phyloP scores from a whole-genome alignment of 192 early-diverging fungal species.

The Neocallimastix lanati region DNA sequence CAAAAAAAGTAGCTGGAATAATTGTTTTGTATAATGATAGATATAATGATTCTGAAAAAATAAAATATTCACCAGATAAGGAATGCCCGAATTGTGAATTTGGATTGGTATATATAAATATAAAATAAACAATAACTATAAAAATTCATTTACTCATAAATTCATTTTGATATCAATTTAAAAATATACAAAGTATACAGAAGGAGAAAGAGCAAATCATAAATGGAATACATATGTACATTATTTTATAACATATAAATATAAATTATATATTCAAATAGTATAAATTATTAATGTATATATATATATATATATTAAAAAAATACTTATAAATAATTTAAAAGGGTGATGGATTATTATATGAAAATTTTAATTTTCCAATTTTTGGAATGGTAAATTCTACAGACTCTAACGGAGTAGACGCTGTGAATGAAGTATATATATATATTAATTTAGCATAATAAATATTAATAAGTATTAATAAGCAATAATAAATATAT shows the following conservation, averaged over 20 bases:
- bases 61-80: slow-evolving; percentile 28
- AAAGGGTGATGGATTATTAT: slow-evolving; percentile 39
- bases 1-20: slow-evolving; percentile 34
- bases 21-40: slow-evolving; percentile 23
- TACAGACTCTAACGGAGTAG: no score
- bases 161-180: no score
- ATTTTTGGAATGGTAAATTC: slow-evolving; percentile 20
- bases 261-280: no score
- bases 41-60: slow-evolving; percentile 17
- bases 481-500: no score
- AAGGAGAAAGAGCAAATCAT: not conserved
- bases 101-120: slow-evolving; percentile 49
- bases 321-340: not conserved
- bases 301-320: no score
- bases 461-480: not conserved
- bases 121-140: no score
- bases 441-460: not conserved
- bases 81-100: slow-evolving; percentile 49
- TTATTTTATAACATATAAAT: no score
- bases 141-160: no score
- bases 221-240: not conserved
- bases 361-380: slow-evolving; percentile 39
- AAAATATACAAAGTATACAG: not conserved
- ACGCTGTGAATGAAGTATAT: slow-evolving; percentile 9
- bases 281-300: no score